phyloP scores from a whole-genome alignment of 1,284 basidiomycete genomes.

The Pascua guehoae region DNA sequence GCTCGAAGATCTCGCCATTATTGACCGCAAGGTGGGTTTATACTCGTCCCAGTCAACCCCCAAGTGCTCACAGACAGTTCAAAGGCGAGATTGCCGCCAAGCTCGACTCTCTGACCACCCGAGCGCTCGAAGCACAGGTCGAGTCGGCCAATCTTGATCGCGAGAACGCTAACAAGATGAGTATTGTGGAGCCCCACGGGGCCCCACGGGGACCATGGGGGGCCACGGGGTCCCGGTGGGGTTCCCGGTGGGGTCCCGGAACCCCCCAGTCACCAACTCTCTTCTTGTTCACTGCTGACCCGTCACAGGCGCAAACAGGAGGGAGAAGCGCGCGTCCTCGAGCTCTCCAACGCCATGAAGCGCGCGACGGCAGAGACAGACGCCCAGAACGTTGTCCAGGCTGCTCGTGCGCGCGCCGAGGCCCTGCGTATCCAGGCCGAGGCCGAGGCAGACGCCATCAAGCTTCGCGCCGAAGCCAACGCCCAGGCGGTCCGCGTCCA shows the following conservation, averaged over 20 bases:
- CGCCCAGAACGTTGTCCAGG: conserved; percentile 3
- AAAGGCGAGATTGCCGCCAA: conserved; percentile 15
- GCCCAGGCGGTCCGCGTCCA: conserved; percentile 11
- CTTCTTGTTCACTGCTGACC: too few relatives aligned
- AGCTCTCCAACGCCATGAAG: conserved; percentile 17
- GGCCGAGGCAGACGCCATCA: conserved; percentile 11
- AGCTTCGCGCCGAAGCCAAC: conserved; percentile 10
- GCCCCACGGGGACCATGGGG: too few relatives aligned
- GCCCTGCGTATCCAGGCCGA: conserved; percentile 11
- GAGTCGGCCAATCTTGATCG: conserved; percentile 15
- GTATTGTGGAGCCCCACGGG: too few relatives aligned
- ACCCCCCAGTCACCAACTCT: too few relatives aligned
- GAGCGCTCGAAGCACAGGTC: conserved; percentile 19
- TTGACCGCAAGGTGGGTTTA: conserved; percentile 8
- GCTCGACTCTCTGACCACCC: conserved; percentile 14
- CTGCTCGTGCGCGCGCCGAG: conserved; percentile 8
- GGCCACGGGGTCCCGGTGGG: too few relatives aligned
- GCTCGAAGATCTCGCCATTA: conserved; percentile 16
- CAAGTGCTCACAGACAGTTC: background rate
- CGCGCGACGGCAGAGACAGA: conserved; percentile 13
- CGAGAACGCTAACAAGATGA: conserved; percentile 16
- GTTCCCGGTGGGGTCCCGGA: too few relatives aligned
- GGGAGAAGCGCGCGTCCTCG: conserved; percentile 14
- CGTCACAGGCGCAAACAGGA: conserved; percentile 12
- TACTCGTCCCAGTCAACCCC: too few relatives aligned